These are phyloP conservation scores for Oldenlandia corymbosa DNA, from an alignment of 257 asterid genomes.

Conservation along the genomic window DNA sequence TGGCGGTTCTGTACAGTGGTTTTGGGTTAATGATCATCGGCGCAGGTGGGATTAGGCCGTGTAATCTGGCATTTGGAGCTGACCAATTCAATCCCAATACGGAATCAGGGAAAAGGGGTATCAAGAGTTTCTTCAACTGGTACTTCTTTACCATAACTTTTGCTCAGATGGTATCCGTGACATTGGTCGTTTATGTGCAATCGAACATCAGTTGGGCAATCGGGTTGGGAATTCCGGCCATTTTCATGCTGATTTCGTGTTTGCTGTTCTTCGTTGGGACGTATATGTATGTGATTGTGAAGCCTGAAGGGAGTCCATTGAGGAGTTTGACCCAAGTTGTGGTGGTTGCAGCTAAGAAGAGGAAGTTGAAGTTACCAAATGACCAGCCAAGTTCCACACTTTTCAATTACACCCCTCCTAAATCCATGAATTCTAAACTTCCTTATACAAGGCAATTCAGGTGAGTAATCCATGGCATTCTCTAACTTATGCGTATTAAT, in stretches of 20 bases:
- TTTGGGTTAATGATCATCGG: constrained; percentile 57
- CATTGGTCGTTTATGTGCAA: constrained; percentile 68
- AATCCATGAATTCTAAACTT: constrained; percentile 55
- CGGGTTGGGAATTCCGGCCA: constrained; percentile 54
- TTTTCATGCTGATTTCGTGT: constrained; percentile 52
- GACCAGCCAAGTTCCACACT: constrained; percentile 37
- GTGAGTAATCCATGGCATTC: constrained; percentile 16
- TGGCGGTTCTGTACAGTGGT: constrained; percentile 53
- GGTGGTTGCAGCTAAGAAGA: constrained; percentile 49
- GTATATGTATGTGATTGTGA: constrained; percentile 52
- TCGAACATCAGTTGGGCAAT: constrained; percentile 68
- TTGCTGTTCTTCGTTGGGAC: constrained; percentile 44
- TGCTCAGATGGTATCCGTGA: constrained; percentile 53
- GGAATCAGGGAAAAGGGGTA: constrained; percentile 58
- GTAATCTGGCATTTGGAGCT: constrained; percentile 75
- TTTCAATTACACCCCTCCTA: constrained; percentile 32
- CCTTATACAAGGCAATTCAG: constrained; percentile 62
- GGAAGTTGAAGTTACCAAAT: constrained; percentile 45
- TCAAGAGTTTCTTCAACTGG: constrained; percentile 82
- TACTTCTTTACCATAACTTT: constrained; percentile 64
- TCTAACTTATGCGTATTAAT: too few relatives aligned
- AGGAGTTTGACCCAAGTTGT: constrained; percentile 47
- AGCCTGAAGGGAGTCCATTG: constrained; percentile 77
- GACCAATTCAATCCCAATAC: constrained; percentile 75
- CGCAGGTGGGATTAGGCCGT: constrained; percentile 81